phyloP scores from a whole-genome alignment of 1,139 yeast species.

The Nadsonia commutata region DNA sequence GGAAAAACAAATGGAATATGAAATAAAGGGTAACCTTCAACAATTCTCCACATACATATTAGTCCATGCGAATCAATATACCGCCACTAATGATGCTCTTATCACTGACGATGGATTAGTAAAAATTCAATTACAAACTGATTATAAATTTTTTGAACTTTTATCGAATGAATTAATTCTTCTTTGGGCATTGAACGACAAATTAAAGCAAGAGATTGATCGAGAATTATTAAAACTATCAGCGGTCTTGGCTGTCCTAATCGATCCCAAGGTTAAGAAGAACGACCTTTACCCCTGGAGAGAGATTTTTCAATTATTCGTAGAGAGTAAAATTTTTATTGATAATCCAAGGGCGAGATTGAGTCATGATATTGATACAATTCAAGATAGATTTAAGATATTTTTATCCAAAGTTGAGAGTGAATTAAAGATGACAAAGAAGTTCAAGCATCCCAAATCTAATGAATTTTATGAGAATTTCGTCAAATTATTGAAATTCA shows the following conservation, averaged over 20 bases:
- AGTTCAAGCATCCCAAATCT: slow-evolving; percentile 38
- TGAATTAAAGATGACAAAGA: slow-evolving; percentile 18
- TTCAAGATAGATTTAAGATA: neutral
- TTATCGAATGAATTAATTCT: slow-evolving; percentile 40
- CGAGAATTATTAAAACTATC: slow-evolving; percentile 32
- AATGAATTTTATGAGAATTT: slow-evolving; percentile 35
- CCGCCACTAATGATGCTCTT: neutral
- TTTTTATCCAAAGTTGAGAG: neutral
- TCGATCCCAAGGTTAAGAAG: slow-evolving; percentile 30
- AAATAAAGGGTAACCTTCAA: neutral
- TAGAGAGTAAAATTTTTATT: slow-evolving; percentile 54
- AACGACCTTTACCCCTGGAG: slow-evolving; percentile 61
- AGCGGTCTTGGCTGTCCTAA: slow-evolving; percentile 25
- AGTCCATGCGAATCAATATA: neutral
- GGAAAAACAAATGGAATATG: neutral
- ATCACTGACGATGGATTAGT: slow-evolving; percentile 8
- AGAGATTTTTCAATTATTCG: slow-evolving; percentile 46
- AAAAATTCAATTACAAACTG: slow-evolving; percentile 25
- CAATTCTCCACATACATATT: neutral
- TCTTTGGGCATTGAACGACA: slow-evolving; percentile 32
- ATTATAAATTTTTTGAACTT: slow-evolving; percentile 41
- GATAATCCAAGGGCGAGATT: slow-evolving; percentile 32
- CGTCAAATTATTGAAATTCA: slow-evolving; percentile 36
- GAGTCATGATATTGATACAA: neutral
- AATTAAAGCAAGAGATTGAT: slow-evolving; percentile 33